Evolutionary conservation across 331 rosid species (phyloP).

Genomic region (Rhamnella rubrinervis): DNA sequence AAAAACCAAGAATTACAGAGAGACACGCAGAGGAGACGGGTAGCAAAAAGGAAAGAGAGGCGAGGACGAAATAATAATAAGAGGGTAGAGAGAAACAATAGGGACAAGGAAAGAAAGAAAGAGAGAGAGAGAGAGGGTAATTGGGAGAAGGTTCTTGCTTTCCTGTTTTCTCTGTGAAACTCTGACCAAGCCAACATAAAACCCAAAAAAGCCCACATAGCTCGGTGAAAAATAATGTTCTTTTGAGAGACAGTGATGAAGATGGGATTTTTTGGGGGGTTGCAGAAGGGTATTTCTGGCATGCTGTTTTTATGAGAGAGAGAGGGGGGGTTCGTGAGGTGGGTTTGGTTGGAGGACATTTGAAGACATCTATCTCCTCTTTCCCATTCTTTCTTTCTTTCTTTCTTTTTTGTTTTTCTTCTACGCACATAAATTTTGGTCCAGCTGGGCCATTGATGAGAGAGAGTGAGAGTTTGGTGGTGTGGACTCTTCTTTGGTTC

Average conservation of each 20-base stretch:
- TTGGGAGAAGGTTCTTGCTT: conserved; percentile 79
- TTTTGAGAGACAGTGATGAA: conserved; percentile 89
- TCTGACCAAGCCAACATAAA: conserved; percentile 96
- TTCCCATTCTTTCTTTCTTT: conserved; percentile 43
- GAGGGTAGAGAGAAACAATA: conserved; percentile 18
- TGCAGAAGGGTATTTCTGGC: conserved; percentile 99
- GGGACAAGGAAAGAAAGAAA: conserved; percentile 9
- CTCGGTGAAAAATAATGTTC: conserved; percentile 83
- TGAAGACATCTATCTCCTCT: conserved; percentile 64
- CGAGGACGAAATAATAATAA: conserved; percentile 10
- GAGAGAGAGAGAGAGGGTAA: conserved; percentile 24
- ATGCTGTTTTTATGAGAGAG: conserved; percentile 48
- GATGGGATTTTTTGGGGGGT: conserved; percentile 95
- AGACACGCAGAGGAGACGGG: background rate
- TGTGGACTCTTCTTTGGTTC: conserved; percentile 52
- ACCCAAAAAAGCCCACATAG: conserved; percentile 99
- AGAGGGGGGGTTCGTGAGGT: conserved; percentile 40
- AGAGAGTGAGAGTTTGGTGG: conserved; percentile 49
- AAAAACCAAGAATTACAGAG: conserved; percentile 12
- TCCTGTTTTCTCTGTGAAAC: conserved; percentile 97
- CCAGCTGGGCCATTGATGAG: conserved; percentile 99
- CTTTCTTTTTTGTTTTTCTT: conserved; percentile 50
- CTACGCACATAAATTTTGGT: conserved; percentile 77
- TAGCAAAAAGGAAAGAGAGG: conserved; percentile 12
- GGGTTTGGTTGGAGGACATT: conserved; percentile 99